Base-by-base conservation (phyloP, 768 basidiomycete species). In the Pisolithus sp. region DNA sequence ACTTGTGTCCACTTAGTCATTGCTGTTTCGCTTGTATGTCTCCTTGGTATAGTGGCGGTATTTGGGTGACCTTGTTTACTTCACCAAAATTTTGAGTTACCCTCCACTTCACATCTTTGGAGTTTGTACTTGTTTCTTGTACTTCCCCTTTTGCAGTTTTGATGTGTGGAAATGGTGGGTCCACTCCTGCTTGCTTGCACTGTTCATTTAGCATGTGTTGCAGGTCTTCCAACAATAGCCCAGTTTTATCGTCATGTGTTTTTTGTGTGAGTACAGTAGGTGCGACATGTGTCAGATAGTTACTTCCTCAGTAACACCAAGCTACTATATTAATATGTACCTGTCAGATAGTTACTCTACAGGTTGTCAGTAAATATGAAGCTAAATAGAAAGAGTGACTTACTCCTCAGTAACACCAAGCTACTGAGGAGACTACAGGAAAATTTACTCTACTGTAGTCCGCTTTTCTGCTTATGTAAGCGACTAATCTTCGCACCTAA, bases 231-330 rank as follows among this genome's bases (percentile, higher is more conserved):
- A 68, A 21, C 0, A 64, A 58, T 0, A 74, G 45, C 0, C 72
- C 69, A 0, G 52, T 58, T 5, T 42, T 42, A 0, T 57, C 57
- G 7, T 68, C 61, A 21, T 71, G 68, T 4, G 57, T 68, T 49
- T 77, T 76, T 50, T 67, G 59, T 0, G 70, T 72, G 0, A 78
- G 56, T 0, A 62, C 71, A 0, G 67, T 73, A 0, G 62, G 62
- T 41, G 17, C 17, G 6, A 39, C 24, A 18, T 42, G 38, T 13
- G n/a, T n/a, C n/a, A n/a, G n/a, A n/a, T n/a, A n/a, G n/a, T n/a
- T n/a, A n/a, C n/a, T n/a, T n/a, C n/a, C n/a, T n/a, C n/a, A n/a
- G n/a, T n/a, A n/a, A n/a, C n/a, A n/a, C n/a, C n/a, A n/a, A n/a
- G n/a, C n/a, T n/a, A n/a, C n/a, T n/a, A n/a, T n/a, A n/a, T n/a